phyloP scores from a whole-genome alignment of 2,329 filamentous ascomycete species.

The Hansfordia pulvinata region DNA sequence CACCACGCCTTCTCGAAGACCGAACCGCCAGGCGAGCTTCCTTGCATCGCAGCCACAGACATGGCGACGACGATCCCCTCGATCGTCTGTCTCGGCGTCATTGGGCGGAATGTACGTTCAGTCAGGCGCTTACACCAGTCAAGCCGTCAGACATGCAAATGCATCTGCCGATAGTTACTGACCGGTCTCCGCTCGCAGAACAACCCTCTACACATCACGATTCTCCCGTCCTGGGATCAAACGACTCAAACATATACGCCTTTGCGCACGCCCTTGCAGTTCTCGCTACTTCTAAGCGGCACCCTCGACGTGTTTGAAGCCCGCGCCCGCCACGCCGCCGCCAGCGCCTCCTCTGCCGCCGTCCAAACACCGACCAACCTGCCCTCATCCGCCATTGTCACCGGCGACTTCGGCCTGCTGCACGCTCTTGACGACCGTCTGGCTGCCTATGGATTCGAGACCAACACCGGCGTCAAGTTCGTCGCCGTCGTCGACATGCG shows the following conservation, averaged over 20 bases:
- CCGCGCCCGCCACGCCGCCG: conserved; percentile 57
- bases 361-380: too few species aligned
- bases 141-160: conserved; percentile 1
- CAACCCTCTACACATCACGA: conserved; percentile 85
- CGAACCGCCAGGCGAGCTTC: too few species aligned
- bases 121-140: neutral
- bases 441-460: conserved; percentile 90
- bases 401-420: conserved; percentile 80
- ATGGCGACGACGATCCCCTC: conserved; percentile 57
- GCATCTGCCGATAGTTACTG: conserved; percentile 4
- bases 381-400: too few species aligned
- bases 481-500: conserved; percentile 86
- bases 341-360: conserved; percentile 23
- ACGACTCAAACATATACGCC: conserved; percentile 36
- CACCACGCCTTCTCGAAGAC: too few species aligned
- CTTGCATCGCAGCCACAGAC: too few species aligned
- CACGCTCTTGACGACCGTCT: conserved; percentile 90
- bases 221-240: conserved; percentile 65
- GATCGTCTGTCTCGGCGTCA: conserved; percentile 86
- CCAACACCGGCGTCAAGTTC: conserved; percentile 87
- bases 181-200: conserved; percentile 44
- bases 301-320: conserved; percentile 91
- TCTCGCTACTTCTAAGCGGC: conserved; percentile 79
- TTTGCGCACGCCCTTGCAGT: conserved; percentile 67
- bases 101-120: conserved; percentile 70